A percentile compares a stretch with the other conserved stretches of the same genome.
Evolutionary conservation across 345 rosid genomes (phyloP).

Genomic region (Hibiscus syriacus): DNA sequence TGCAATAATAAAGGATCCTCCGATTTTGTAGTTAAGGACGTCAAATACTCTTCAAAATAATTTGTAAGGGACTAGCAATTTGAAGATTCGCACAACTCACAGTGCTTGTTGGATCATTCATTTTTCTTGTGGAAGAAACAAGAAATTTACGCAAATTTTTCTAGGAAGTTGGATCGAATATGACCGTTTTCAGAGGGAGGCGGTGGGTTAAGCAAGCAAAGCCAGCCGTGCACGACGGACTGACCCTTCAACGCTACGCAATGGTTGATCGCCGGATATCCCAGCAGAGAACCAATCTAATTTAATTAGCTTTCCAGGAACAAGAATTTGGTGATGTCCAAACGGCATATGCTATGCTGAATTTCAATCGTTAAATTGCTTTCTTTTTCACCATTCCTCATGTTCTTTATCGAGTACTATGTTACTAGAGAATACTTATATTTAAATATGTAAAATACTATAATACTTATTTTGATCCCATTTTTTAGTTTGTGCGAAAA

Average conservation of each 20-base stretch:
- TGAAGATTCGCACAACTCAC: not conserved
- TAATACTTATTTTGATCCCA: no score
- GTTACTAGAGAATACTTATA: no score
- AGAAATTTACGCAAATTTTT: not conserved
- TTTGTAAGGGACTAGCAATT: not conserved
- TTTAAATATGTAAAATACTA: no score
- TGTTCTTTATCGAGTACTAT: no score
- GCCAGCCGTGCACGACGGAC: not conserved
- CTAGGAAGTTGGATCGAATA: not conserved
- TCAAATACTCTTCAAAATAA: not conserved
- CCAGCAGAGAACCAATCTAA: not conserved
- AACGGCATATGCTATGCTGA: no score
- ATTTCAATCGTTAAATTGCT: no score
- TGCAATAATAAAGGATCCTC: not conserved
- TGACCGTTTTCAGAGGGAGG: not conserved
- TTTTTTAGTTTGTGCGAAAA: no score
- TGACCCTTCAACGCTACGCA: not conserved
- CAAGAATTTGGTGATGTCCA: not conserved
- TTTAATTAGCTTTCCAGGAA: not conserved
- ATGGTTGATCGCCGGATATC: not conserved
- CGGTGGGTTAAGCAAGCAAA: not conserved
- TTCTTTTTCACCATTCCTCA: no score
- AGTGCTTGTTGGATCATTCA: not conserved
- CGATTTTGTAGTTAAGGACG: not conserved
- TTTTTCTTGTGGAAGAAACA: not conserved